Conservation (phyloP, 202 grass and related monocot species). For the Digitaria exilis region DNA sequence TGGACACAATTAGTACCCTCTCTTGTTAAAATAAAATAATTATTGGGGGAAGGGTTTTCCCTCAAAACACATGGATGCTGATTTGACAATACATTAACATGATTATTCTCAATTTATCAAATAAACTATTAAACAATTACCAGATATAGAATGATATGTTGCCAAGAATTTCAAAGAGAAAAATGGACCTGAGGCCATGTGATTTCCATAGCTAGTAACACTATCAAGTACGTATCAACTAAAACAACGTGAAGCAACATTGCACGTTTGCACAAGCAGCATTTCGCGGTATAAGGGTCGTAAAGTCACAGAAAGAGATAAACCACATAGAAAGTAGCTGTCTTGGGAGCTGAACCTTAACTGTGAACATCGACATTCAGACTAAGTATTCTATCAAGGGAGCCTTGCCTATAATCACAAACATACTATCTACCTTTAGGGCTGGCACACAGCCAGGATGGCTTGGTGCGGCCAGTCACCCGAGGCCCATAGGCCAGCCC, state of each 20-base stretch:
- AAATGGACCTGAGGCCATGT: not conserved
- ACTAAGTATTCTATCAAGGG: too few relatives aligned
- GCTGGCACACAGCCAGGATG: too few relatives aligned
- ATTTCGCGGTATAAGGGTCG: not conserved
- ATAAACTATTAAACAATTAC: not conserved
- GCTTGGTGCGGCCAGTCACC: too few relatives aligned
- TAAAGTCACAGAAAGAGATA: not conserved
- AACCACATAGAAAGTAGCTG: constrained; percentile 4
- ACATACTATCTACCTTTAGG: too few relatives aligned
- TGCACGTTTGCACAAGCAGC: too few relatives aligned
- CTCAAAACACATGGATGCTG: not conserved
- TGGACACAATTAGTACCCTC: not conserved
- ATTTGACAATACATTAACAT: not conserved
- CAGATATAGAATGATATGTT: not conserved
- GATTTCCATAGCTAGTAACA: constrained; percentile 5
- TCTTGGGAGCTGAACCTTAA: not conserved
- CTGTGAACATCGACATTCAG: not conserved
- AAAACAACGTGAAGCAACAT: constrained; percentile 3
- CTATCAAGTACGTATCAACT: not conserved
- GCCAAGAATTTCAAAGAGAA: constrained; percentile 18
- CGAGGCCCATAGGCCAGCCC: too few relatives aligned
- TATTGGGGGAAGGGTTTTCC: not conserved
- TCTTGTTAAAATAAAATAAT: not conserved
- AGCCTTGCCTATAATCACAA: too few relatives aligned
- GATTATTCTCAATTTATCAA: not conserved